Base-by-base conservation (phyloP, 805 yeast genomes). In the Myxozyma neotropica region DNA sequence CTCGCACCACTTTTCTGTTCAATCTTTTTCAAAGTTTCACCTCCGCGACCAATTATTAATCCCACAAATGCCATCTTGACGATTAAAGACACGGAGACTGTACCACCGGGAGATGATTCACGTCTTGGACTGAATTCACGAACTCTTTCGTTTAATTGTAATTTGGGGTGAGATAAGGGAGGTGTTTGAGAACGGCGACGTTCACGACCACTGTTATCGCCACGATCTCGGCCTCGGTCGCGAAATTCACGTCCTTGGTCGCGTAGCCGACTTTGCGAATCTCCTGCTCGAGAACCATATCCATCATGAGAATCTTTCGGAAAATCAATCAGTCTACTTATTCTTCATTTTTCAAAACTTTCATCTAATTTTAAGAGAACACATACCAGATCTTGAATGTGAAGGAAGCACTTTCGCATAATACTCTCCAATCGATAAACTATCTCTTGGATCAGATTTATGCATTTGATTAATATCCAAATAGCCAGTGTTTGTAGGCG, bases 41-140 rank as follows among this genome's bases (percentile, higher is more conserved):
- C 69, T 17, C 67, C 66, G 5, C 68, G 58, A 13, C 69, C 69
- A 35, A 66, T 66, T 44, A 66, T 52, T n/a, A 66, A 55, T 12
- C 69, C 69, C 4, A 66, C 68, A 33, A 60, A 66, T 31, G 52
- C 53, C 19, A 60, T 49, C 35, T 63, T 59, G 23, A 66, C 69
- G 19, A 59, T 31, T 4, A 66, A 31, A 7, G 61, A 48, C 15
- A 56, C 60, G 8, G 64, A 55, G 13, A 26, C 39, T 24, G 59
- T 40, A n/a, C 66, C 63, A n/a, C 67, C 67, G 6, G 67, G 66
- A 4, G 66, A 62, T 10, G 27, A 29, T 2, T 60, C 66, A 17
- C 64, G 56, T 29, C 44, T 17, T 3, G 66, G 66, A 33, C 66
- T 62, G 19, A 53, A 49, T 24, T 43, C 53, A 8, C 66, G 47